Conservation (phyloP, 129 eudicot genomes). For the Flaveria bidentis region DNA sequence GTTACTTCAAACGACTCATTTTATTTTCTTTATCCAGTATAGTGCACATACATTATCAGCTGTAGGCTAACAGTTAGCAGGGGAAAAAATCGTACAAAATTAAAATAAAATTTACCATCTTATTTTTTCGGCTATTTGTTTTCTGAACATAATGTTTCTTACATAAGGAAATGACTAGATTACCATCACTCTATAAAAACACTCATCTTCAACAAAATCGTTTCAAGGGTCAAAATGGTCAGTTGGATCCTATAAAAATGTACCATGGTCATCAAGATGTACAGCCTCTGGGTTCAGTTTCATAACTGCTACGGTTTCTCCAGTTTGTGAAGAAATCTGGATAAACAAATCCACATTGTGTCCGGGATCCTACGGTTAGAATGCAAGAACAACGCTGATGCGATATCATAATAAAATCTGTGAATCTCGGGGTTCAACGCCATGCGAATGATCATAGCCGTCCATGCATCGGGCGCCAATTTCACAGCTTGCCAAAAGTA, state of each 20-base stretch:
- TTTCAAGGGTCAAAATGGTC: constrained; percentile 28
- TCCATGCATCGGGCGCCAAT: constrained; percentile 87
- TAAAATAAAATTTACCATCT: constrained; percentile 15
- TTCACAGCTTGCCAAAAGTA: constrained; percentile 69
- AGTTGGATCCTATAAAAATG: constrained; percentile 30
- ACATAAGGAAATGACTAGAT: constrained; percentile 19
- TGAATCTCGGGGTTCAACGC: constrained; percentile 64
- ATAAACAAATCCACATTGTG: constrained; percentile 58
- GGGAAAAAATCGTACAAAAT: constrained; percentile 3
- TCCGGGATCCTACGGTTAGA: constrained; percentile 51
- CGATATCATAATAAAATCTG: constrained; percentile 45
- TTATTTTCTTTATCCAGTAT: no score
- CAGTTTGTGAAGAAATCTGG: constrained; percentile 54
- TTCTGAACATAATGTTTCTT: background rate
- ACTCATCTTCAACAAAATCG: constrained; percentile 4
- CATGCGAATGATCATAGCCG: constrained; percentile 80
- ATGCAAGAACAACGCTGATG: constrained; percentile 47
- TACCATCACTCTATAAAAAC: constrained; percentile 17
- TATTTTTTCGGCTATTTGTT: constrained; percentile 19
- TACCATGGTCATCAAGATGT: constrained; percentile 19
- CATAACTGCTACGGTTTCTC: constrained; percentile 21
- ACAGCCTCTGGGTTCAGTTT: constrained; percentile 19
- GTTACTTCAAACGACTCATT: no score
- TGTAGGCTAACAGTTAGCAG: background rate
- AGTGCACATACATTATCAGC: no score